Evolutionary conservation across 805 yeast genomes (phyloP).

Genomic region (Ogataea naganishii): DNA sequence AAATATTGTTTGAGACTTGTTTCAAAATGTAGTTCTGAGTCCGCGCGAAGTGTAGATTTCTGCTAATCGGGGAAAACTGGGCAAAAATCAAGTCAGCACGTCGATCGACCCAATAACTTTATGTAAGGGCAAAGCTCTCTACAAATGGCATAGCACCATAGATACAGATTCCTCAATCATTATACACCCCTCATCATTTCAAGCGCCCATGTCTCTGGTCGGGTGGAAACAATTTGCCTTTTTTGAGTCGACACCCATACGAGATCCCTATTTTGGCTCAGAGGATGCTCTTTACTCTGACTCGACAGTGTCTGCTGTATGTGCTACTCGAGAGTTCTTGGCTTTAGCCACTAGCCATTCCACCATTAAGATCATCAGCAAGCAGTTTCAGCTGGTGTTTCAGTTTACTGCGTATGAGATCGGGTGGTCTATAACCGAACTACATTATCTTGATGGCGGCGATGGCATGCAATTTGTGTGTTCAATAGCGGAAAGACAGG

Average conservation of each 20-base stretch:
- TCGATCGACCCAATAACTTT: too few species aligned
- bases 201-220: constrained; percentile 19
- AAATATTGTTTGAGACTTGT: too few species aligned
- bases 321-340: constrained; percentile 48
- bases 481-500: constrained; percentile 69
- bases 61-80: too few species aligned
- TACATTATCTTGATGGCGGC: constrained; percentile 31
- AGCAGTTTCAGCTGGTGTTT: constrained; percentile 34
- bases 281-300: constrained; percentile 70
- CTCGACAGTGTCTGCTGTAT: constrained; percentile 56
- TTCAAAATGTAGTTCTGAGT: too few species aligned
- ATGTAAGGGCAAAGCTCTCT: too few species aligned
- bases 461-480: constrained; percentile 36
- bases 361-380: constrained; percentile 46
- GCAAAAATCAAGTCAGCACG: too few species aligned
- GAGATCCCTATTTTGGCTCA: constrained; percentile 69
- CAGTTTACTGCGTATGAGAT: constrained; percentile 57
- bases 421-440: constrained; percentile 54
- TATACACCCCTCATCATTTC: neutral
- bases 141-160: too few species aligned
- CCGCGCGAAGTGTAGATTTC: too few species aligned
- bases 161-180: constrained; percentile 1
- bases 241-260: constrained; percentile 73
- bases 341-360: constrained; percentile 50
- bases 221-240: constrained; percentile 67